Evolutionary conservation across 2,329 filamentous ascomycete species (phyloP).

Genomic region (Ophiosphaerella narmari): DNA sequence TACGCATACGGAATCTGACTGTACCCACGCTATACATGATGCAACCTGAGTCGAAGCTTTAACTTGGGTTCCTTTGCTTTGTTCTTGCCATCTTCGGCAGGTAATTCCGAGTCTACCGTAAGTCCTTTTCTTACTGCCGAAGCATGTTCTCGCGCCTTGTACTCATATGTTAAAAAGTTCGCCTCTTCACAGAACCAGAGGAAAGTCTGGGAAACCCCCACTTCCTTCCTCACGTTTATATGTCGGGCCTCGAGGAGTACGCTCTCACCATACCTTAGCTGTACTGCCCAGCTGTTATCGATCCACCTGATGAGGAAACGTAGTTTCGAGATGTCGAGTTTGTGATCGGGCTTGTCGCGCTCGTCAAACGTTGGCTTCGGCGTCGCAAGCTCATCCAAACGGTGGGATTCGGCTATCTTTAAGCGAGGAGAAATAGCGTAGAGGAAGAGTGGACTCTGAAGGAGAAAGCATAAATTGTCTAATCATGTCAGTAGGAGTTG

Average conservation of each 20-base stretch:
- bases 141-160: slow-evolving; percentile 7
- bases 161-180: slow-evolving; percentile 9
- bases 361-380: background rate
- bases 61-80: too few relatives aligned
- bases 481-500: background rate
- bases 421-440: slow-evolving; percentile 11
- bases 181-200: slow-evolving; percentile 17
- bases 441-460: slow-evolving; percentile 11
- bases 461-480: slow-evolving; percentile 13
- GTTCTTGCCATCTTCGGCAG: too few relatives aligned
- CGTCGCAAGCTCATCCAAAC: background rate
- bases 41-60: too few relatives aligned
- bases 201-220: slow-evolving; percentile 8
- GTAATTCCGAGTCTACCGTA: too few relatives aligned
- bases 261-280: slow-evolving; percentile 2
- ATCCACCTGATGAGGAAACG: slow-evolving; percentile 8
- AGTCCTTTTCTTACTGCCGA: background rate
- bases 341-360: background rate
- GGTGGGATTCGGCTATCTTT: background rate
- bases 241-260: slow-evolving; percentile 13
- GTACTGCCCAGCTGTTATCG: slow-evolving; percentile 7
- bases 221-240: background rate
- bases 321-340: background rate
- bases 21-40: too few relatives aligned
- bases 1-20: too few relatives aligned